Conservation (phyloP, 805 yeast species). For the Wickerhamomyces strasburgensis region DNA sequence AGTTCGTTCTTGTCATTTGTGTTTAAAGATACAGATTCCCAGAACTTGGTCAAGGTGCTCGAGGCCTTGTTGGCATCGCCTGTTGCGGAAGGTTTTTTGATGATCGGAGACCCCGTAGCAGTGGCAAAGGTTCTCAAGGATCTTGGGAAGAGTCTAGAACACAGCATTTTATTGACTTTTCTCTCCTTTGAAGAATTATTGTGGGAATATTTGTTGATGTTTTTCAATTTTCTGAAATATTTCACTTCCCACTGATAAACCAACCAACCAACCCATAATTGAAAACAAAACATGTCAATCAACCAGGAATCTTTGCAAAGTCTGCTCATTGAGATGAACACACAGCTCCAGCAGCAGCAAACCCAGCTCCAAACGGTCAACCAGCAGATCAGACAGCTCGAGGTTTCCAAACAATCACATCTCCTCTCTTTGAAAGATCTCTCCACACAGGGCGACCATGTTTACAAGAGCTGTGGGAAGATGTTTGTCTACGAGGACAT, state of each 20-base stretch:
- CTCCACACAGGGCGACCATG: conserved; percentile 28
- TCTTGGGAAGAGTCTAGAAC: not conserved
- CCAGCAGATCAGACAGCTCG: conserved; percentile 31
- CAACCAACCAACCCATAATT: too few species aligned
- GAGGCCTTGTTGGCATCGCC: conserved; percentile 62
- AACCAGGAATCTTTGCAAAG: conserved; percentile 43
- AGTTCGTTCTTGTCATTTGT: too few species aligned
- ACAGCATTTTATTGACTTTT: too few species aligned
- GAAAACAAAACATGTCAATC: conserved; percentile 38
- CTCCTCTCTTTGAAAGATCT: too few species aligned
- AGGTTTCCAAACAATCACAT: conserved; percentile 6
- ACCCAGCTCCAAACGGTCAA: conserved; percentile 50
- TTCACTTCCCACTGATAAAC: not conserved
- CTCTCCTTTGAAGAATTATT: conserved; percentile 2
- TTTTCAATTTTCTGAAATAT: conserved; percentile 1
- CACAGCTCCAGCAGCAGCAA: conserved; percentile 54
- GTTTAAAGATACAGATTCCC: too few species aligned
- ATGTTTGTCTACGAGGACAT: conserved; percentile 49
- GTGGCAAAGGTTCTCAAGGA: conserved; percentile 3
- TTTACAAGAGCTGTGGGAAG: conserved; percentile 86
- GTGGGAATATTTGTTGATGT: conserved; percentile 9
- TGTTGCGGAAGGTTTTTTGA: conserved; percentile 38
- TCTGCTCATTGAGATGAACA: conserved; percentile 60
- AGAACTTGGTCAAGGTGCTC: conserved; percentile 67
- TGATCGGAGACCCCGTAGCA: conserved; percentile 4